Conservation (phyloP, 2,329 filamentous ascomycete species). For the Pseudogymnoascus destructans region DNA sequence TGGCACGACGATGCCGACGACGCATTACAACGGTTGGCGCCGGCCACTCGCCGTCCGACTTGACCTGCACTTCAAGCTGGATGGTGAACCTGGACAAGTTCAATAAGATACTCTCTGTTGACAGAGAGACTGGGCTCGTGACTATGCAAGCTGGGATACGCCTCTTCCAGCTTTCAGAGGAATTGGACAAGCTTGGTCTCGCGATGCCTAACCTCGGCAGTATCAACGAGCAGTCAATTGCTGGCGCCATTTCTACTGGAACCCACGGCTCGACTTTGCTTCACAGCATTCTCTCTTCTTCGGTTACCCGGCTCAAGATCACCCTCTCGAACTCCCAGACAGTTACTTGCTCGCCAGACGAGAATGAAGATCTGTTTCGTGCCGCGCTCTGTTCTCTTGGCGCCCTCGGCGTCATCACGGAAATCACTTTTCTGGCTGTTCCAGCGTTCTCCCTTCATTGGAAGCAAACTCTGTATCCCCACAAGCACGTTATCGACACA, state of each 20-base stretch:
- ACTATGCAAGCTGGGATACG: conserved; percentile 83
- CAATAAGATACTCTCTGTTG: conserved; percentile 56
- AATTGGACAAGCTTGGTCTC: conserved; percentile 61
- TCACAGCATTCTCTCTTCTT: conserved; percentile 76
- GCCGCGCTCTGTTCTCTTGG: conserved; percentile 80
- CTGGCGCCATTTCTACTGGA: conserved; percentile 81
- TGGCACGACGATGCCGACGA: conserved; percentile 69
- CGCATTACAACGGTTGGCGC: conserved; percentile 79
- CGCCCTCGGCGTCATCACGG: conserved; percentile 78
- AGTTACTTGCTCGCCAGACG: conserved; percentile 51
- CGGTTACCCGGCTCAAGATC: conserved; percentile 60
- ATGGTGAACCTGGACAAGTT: conserved; percentile 85
- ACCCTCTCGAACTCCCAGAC: conserved; percentile 70
- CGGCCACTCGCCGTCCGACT: conserved; percentile 79
- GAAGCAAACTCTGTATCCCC: conserved; percentile 64
- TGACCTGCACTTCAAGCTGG: conserved; percentile 91
- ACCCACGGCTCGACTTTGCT: conserved; percentile 80
- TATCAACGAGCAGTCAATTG: conserved; percentile 88
- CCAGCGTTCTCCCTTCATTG: conserved; percentile 76
- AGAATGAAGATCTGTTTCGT: conserved; percentile 69
- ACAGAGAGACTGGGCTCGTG: conserved; percentile 51
- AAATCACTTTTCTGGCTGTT: conserved; percentile 73
- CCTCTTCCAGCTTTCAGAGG: conserved; percentile 57
- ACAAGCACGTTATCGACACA: conserved; percentile 51
- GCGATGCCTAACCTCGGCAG: conserved; percentile 87